phyloP scores from a whole-genome alignment of 345 rosid genomes.

The rapeseed (Brassica napus) region Da-Ae NC_063447.1:44494501-44495000 shows the following conservation, averaged over 20 bases:
- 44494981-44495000: too few relatives aligned
- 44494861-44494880: constrained; percentile 17
- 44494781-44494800: not conserved
- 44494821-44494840: not conserved
- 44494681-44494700: not conserved
- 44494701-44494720: not conserved
- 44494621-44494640: too few relatives aligned
- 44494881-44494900: not conserved
- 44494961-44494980: too few relatives aligned
- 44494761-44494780: not conserved
- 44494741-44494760: not conserved
- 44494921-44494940: constrained; percentile 3
- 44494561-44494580: too few relatives aligned
- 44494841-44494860: not conserved
- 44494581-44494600: too few relatives aligned
- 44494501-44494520: too few relatives aligned
- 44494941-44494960: too few relatives aligned
- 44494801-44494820: not conserved
- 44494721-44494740: not conserved
- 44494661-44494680: not conserved
- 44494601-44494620: too few relatives aligned
- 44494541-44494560: too few relatives aligned
- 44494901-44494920: not conserved
- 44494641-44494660: not conserved
- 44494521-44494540: too few relatives aligned